Percentiles rank a stretch among this genome's conserved stretches.
Conservation (phyloP, 345 rosid species). For the Eucalyptus erythrocorys region DNA sequence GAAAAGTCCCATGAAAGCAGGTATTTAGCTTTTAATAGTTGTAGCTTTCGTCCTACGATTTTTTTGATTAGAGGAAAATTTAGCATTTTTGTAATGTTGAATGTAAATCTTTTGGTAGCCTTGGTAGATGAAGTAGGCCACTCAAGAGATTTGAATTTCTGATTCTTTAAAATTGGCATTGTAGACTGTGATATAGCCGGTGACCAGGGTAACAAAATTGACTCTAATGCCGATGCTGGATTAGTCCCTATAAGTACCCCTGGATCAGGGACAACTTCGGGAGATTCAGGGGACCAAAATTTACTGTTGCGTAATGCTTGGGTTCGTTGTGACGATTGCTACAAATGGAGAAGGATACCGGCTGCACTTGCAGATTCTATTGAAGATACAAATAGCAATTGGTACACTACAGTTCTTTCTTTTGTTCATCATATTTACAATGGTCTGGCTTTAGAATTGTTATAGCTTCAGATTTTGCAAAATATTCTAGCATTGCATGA, state of each 20-base stretch:
- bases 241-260: slow-evolving; percentile 6
- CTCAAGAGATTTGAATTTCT: not conserved
- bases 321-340: slow-evolving; percentile 94
- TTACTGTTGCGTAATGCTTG: slow-evolving; percentile 54
- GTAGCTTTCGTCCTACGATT: not conserved
- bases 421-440: not conserved
- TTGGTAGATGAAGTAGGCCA: not conserved
- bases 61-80: not conserved
- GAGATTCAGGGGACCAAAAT: slow-evolving; percentile 21
- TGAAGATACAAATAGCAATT: slow-evolving; percentile 54
- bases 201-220: slow-evolving; percentile 11
- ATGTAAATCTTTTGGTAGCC: not conserved
- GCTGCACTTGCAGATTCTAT: slow-evolving; percentile 53
- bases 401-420: slow-evolving; percentile 32
- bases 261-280: slow-evolving; percentile 22
- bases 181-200: slow-evolving; percentile 14
- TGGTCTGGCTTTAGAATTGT: not conserved
- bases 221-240: slow-evolving; percentile 8
- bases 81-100: not conserved
- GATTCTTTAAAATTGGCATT: not conserved
- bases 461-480: not conserved
- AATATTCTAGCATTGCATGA: not conserved
- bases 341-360: slow-evolving; percentile 91
- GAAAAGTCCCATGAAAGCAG: slow-evolving; percentile 24
- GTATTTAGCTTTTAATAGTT: slow-evolving; percentile 14